These are phyloP conservation scores for Trichosanthes cucumerina DNA, from an alignment of 306 rosid species.

Conservation along the genomic window DNA sequence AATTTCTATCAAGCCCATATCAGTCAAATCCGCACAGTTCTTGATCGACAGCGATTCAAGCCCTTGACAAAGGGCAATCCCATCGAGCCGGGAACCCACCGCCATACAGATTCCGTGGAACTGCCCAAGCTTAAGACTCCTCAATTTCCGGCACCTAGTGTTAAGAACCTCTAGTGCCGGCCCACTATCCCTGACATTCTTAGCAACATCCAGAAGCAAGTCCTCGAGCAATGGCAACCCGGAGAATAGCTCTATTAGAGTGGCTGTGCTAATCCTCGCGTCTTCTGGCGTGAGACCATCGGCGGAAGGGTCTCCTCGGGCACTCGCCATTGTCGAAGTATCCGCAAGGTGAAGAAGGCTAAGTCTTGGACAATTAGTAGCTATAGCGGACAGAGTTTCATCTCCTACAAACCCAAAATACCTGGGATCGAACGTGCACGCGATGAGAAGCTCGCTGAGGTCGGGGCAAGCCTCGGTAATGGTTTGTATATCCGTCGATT, in stretches of 20 bases:
- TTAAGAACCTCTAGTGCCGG: conserved; percentile 59
- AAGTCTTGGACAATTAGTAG: conserved; percentile 55
- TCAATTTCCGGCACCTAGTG: conserved; percentile 54
- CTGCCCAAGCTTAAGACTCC: conserved; percentile 56
- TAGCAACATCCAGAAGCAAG: conserved; percentile 70
- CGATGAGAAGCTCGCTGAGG: conserved; percentile 48
- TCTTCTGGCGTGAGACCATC: conserved; percentile 49
- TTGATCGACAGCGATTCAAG: conserved; percentile 53
- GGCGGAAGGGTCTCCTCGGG: conserved; percentile 41
- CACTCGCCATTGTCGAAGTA: conserved; percentile 42
- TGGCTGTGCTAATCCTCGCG: conserved; percentile 42
- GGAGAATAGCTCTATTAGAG: conserved; percentile 49
- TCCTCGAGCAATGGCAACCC: conserved; percentile 68
- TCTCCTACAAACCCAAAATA: conserved; percentile 71
- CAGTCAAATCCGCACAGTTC: conserved; percentile 62
- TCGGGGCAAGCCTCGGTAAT: conserved; percentile 64
- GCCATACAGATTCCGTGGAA: conserved; percentile 77
- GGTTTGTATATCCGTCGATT: conserved; percentile 42
- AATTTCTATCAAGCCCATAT: conserved; percentile 88
- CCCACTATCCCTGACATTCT: conserved; percentile 61
- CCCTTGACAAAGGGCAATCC: conserved; percentile 67
- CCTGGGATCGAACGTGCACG: conserved; percentile 74
- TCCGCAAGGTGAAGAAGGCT: conserved; percentile 60
- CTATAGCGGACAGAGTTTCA: conserved; percentile 39
- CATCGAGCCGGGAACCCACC: conserved; percentile 62